Base-by-base conservation (phyloP, 2,329 filamentous ascomycete species). In the Venturia nashicola region DNA sequence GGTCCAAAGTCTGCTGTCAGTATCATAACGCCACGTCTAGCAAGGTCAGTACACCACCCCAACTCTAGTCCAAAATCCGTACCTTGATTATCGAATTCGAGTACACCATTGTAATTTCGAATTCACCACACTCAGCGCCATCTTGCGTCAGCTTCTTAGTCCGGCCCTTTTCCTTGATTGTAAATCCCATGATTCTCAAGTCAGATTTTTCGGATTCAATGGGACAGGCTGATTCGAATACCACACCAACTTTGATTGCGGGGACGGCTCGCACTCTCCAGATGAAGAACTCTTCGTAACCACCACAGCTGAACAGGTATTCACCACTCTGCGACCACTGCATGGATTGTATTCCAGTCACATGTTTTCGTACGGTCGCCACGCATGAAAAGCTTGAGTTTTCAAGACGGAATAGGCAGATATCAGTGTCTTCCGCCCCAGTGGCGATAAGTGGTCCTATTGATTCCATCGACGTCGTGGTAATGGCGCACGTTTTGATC, bases 271-370 rank as follows among this genome's bases (percentile, higher is more conserved):
- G 78, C 42, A 93, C 74, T 48, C 83, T 82, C 93, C 94, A 99
- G 12, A 92, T 82, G 69, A 87, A 93, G 67, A 97, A 88, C 74
- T 99, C 93, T 72, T 97, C 93, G 66, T 86, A 87, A 0, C 92
- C 94, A 6, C 85, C 91, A 69, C 90, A 92, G 67, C 90, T 96
- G 72, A 97, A 89, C 2, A 99, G 82, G 68, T 87, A 88, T 0
- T 78, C 73, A 2, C 87, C 83, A 59, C 83, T 81, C 0, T 73
- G 72, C 1, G 88, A 85, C 90, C 91, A 97, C 65, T 82, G 82
- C 0, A 96, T 77, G 66, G 86, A 82, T 72, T 97, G 93, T 8
- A 97, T 84, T 0, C 93, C 94, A 0, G 91, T 87, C 1, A 85
- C 87, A 71, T 99, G 94, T 63, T 84, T 84, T 67, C 90, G 87